These are phyloP conservation scores for Blepharisma japonicum DNA, from an alignment of 73 alveolate genomes.

Conservation along the genomic window DNA sequence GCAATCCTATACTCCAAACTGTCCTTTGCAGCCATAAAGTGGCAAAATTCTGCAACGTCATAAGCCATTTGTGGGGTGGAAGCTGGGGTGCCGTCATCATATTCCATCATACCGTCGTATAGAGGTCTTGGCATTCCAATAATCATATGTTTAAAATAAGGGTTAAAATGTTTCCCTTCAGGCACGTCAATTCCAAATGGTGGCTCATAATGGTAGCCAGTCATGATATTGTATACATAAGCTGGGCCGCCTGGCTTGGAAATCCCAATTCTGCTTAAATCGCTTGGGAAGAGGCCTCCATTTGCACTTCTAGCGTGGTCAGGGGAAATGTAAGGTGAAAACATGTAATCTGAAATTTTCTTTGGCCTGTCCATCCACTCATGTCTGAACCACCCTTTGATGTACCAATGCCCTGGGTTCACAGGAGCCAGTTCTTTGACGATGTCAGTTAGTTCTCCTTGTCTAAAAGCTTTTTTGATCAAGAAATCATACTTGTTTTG, in stretches of 20 bases:
- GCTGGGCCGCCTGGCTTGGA: slow-evolving; percentile 84
- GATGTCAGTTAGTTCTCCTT: slow-evolving; percentile 79
- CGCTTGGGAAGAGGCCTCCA: slow-evolving; percentile 94
- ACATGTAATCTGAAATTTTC: slow-evolving; percentile 84
- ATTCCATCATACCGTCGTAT: slow-evolving; percentile 90
- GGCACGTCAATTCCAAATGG: slow-evolving; percentile 92
- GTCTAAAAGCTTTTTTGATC: slow-evolving; percentile 84
- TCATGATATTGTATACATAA: slow-evolving; percentile 81
- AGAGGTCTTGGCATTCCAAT: slow-evolving; percentile 91
- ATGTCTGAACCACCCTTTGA: slow-evolving; percentile 83
- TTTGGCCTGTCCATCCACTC: slow-evolving; percentile 94
- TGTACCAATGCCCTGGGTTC: slow-evolving; percentile 88
- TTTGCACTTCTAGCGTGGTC: slow-evolving; percentile 92
- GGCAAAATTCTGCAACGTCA: slow-evolving; percentile 86
- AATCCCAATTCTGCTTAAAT: slow-evolving; percentile 74
- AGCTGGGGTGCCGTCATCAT: slow-evolving; percentile 90
- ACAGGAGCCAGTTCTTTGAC: slow-evolving; percentile 74
- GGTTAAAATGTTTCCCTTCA: slow-evolving; percentile 87
- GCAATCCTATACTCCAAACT: slow-evolving; percentile 26
- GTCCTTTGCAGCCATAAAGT: slow-evolving; percentile 68
- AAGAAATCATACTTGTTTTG: slow-evolving; percentile 83
- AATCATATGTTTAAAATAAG: slow-evolving; percentile 94
- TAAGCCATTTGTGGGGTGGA: slow-evolving; percentile 96
- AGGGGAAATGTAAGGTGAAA: slow-evolving; percentile 89
- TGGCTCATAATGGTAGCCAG: slow-evolving; percentile 90